Evolutionary conservation across 495 filamentous ascomycete species (phyloP).

Genomic region (Daldinia caldariorum): DNA sequence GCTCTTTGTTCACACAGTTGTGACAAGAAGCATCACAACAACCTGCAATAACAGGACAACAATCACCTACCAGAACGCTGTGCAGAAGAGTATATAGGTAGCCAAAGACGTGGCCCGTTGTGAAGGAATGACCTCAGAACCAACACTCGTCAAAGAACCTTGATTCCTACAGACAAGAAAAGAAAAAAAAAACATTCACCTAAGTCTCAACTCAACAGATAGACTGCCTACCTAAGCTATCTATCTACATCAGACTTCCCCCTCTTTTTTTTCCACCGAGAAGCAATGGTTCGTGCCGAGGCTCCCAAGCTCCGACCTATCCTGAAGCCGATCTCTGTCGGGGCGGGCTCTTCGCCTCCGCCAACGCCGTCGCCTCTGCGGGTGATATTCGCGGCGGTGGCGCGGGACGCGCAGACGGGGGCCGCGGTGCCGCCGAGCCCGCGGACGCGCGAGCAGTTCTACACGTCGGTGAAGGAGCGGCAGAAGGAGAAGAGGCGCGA

Average conservation of each 20-base stretch:
- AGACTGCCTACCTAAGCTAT: background rate
- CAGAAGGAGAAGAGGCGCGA: background rate
- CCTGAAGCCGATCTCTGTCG: background rate
- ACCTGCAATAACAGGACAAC: background rate
- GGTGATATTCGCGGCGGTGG: background rate
- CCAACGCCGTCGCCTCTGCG: background rate
- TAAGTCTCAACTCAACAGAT: background rate
- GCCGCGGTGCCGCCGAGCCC: background rate
- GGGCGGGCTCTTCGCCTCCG: background rate
- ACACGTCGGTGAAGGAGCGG: background rate
- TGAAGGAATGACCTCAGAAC: background rate
- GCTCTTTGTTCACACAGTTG: background rate
- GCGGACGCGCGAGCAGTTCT: background rate
- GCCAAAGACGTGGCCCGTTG: background rate
- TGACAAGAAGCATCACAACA: background rate
- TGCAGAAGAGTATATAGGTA: background rate
- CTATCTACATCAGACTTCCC: background rate
- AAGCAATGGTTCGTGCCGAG: background rate
- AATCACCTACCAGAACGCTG: background rate
- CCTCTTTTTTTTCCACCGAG: too few relatives aligned
- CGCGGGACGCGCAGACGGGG: conserved; percentile 3
- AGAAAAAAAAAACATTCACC: too few relatives aligned
- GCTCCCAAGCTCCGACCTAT: background rate
- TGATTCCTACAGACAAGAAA: too few relatives aligned
- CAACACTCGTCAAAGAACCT: background rate